Base-by-base conservation (phyloP, 2,329 filamentous ascomycete species). In the Aspergillus ibericus region DNA sequence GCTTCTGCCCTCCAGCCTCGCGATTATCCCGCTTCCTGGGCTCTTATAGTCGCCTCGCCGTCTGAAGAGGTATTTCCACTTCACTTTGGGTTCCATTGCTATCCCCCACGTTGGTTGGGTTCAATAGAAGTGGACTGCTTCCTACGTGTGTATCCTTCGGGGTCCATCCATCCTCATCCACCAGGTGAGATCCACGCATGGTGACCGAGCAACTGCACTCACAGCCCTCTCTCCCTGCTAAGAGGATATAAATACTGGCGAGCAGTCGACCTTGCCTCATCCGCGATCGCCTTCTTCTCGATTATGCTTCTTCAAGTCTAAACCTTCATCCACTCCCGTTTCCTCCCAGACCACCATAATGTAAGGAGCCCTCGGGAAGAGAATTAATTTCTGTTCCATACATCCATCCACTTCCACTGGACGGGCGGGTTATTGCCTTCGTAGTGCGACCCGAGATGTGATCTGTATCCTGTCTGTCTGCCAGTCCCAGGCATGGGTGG, bases 391-490 rank as follows among this genome's bases (percentile, higher is more conserved):
- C 15, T 20, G 22, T 42, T 42, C 16, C 38, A 42, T 22, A 42
- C 18, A 22, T 42, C 18, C 38, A 20, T 18, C 22, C 20, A 40
- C 8, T 8, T 25, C 47, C 47, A 56, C 49, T 40, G 34, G 35
- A 38, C 36, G 20, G 32, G 12, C 36, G 50, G 35, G 35, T 10
- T 35, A 22, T 52, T 51, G 27, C 47, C 36, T 52, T 35, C 54
- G 51, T 58, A 47, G 55, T 57, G 55, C 47, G 51, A 63, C 56
- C 54, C 40, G 53, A 53, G 46, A 62, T 62, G 58, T 60, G 58
- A 62, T 60, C 60, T 62, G 60, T 60, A 57, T 44, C 50, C 56
- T 55, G 59, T 44, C 51, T 25, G 53, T 49, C 51, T 52, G 55
- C 18, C 55, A 40, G 29, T 38, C 34, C 48, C 25, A 16, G 34